phyloP scores from a whole-genome alignment of 176 grass and related monocot genomes.

The Metroxylon sagu region DNA sequence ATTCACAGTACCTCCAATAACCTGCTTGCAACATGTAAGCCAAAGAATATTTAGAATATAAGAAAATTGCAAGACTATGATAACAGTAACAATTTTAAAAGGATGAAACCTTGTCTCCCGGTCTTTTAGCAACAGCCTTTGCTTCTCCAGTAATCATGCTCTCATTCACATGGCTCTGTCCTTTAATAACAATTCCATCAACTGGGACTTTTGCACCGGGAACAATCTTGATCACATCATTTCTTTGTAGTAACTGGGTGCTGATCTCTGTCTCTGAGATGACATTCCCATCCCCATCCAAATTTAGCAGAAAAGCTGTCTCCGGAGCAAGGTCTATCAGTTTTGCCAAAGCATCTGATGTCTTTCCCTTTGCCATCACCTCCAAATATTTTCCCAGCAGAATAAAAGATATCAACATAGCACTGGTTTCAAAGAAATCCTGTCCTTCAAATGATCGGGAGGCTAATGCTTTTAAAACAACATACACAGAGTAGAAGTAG shows the following conservation, averaged over 20 bases:
- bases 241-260: conserved; percentile 92
- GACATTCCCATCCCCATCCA: conserved; percentile 65
- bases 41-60: conserved; percentile 8
- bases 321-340: conserved; percentile 93
- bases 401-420: conserved; percentile 98
- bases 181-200: conserved; percentile 87
- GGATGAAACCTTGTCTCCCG: conserved; percentile 71
- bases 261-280: conserved; percentile 82
- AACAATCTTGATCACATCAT: conserved; percentile 96
- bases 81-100: conserved; percentile 4
- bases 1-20: conserved; percentile 97
- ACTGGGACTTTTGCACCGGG: conserved; percentile 95
- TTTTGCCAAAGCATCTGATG: conserved; percentile 92
- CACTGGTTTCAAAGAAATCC: conserved; percentile 98
- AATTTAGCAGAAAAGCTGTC: conserved; percentile 66
- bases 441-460: conserved; percentile 77
- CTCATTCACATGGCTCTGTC: conserved; percentile 95
- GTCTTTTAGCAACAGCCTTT: conserved; percentile 80
- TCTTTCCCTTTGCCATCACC: conserved; percentile 83
- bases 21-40: conserved; percentile 29
- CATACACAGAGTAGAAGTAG: conserved; percentile 94
- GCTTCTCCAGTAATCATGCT: conserved; percentile 99
- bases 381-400: conserved; percentile 95
- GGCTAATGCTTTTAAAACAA: conserved; percentile 58
- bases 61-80: background rate